Base-by-base conservation (phyloP, 2,329 filamentous ascomycete species). In the Chaetomiaceae sp. region DNA sequence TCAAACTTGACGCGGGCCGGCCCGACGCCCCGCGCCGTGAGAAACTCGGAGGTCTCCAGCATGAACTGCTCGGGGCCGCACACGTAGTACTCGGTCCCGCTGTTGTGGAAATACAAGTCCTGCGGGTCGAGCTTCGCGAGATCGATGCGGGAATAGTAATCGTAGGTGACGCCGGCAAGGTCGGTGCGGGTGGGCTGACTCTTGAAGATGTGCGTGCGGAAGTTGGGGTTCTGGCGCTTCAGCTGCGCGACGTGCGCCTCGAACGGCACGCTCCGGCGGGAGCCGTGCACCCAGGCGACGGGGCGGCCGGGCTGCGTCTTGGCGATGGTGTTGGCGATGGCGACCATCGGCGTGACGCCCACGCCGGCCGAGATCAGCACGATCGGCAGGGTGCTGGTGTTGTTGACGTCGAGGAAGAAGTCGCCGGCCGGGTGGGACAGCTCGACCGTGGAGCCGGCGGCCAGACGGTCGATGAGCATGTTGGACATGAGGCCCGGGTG, bases 401-500 rank as follows among this genome's bases (percentile, higher is more conserved):
- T 60, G 42, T 66, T 64, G 17, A 65, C 65, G 56, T 78, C 70
- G 35, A 81, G 67, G 61, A 68, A 77, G 63, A 83, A 81, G 57
- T 82, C 77, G 34, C 80, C 80, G 4, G 69, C 71, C 0, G 85
- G 85, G 59, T 87, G 83, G 3, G 81, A 82, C 10, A 88, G 67
- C 52, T 83, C 70, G 9, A 89, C 60, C 0, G 71, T 58, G 57
- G 86, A 81, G 33, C 84, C 84, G 34, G 75, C 73, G 1, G 73
- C 66, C 60, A 80, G 75, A 15, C 68, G 65, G 53, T 81, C 76
- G 59, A 88, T 79, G 29, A 89, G 69, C 33, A 84, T 67, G 59
- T 86, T 88, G 40, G 83, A 87, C 15, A 89, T 74, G 49, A 81
- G 74, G 20, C 85, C 84, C 0, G 79, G 76, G 56, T 79, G 72